Base-by-base conservation (phyloP, 2,329 filamentous ascomycete species). In the Apiospora saccharicola region DNA sequence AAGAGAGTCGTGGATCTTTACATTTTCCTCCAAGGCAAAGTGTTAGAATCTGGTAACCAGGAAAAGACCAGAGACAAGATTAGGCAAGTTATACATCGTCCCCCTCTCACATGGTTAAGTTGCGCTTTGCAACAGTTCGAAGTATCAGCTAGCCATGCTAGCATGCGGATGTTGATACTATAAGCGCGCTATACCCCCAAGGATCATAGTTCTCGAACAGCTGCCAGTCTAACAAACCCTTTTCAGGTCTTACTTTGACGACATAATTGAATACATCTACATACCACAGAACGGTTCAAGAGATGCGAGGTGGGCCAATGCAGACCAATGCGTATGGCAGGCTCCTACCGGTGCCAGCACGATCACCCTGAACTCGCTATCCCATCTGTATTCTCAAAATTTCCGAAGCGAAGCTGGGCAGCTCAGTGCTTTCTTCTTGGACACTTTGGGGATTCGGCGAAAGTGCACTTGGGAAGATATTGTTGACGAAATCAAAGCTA, bases 11-110 rank as follows among this genome's bases (percentile, higher is more conserved):
- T 57, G 26, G 51, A 57, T 13, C 24, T 57, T 30, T 57, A 57
- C 51, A 57, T 30, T 8, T 57, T 57, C 24, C 51, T 57, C 51
- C 51, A 57, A 57, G 51, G 51, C 13, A 57, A 57, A 57, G 51
- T 57, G 24, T 30, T 57, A 19, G 24, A 57, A 13, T 57, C 51
- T 5, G 51, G 51, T 4, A 30, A 30, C 51, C 51, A 57, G 51
- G 7, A 57, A 30, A 16, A 57, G 16, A 57, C 51, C 24, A 30
- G 24, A 30, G 10, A 19, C 51, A 57, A 57, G 51, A 57, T 57
- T 24, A 57, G 24, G 51, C 14, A 57, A 30, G 51, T 30, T 57
- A 10, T 8, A 57, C 24, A 30, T 30, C 16, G 24, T 30, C 51
- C 24, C 13, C 51, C 51, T 19, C 19, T 30, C 13, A 19, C 26